Percentiles rank a stretch among this genome's conserved stretches.
These are phyloP conservation scores for Otatea glauca DNA, from an alignment of 176 grass and related monocot species.

Conservation along the genomic window DNA sequence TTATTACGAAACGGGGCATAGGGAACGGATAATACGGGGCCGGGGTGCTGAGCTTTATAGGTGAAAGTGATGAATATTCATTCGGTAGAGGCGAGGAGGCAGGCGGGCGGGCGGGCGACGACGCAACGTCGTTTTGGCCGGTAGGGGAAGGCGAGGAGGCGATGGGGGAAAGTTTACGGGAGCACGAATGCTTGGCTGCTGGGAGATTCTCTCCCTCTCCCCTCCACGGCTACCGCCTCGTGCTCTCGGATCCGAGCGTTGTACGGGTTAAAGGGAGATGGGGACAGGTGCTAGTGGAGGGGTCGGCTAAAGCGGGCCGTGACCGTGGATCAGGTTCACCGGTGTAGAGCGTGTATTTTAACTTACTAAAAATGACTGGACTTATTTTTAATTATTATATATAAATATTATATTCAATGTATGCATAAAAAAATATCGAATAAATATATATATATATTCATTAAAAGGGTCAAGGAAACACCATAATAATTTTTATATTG, in stretches of 20 bases:
- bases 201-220: slow-evolving; percentile 7
- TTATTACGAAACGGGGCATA: not conserved
- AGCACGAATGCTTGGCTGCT: slow-evolving; percentile 40
- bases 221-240: not conserved
- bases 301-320: not conserved
- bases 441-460: no score
- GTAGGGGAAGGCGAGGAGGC: not conserved
- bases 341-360: no score
- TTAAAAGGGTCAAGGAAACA: no score
- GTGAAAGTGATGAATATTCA: slow-evolving; percentile 42
- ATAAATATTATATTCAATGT: no score
- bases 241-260: not conserved
- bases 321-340: slow-evolving; percentile 30
- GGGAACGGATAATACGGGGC: slow-evolving; percentile 32
- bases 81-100: slow-evolving; percentile 29
- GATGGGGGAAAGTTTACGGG: not conserved
- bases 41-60: not conserved
- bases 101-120: slow-evolving; percentile 14
- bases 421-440: no score
- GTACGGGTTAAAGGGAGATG: not conserved
- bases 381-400: no score
- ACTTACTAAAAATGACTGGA: no score
- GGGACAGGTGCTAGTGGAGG: slow-evolving; percentile 37
- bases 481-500: no score
- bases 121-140: slow-evolving; percentile 16